Evolutionary conservation across 2,329 filamentous ascomycete genomes (phyloP).

Genomic region (Ustulina deusta): DNA sequence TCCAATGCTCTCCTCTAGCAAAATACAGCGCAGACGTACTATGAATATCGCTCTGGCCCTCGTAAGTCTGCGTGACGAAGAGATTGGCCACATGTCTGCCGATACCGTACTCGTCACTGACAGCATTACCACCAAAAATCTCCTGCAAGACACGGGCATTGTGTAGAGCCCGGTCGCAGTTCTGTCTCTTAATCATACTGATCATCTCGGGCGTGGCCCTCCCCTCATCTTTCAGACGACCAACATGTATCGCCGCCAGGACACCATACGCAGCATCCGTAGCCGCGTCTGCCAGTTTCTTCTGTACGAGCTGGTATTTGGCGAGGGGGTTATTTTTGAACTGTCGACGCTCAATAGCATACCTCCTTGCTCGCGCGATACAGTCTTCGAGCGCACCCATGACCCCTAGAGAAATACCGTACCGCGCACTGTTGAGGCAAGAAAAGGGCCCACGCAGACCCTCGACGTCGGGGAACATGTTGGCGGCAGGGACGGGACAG

Average conservation of each 20-base stretch:
- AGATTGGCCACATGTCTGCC: conserved; percentile 95
- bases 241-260: conserved; percentile 90
- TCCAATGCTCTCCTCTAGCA: not conserved
- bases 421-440: conserved; percentile 92
- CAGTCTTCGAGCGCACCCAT: conserved; percentile 96
- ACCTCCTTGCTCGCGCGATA: conserved; percentile 81
- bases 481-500: conserved; percentile 86
- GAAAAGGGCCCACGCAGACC: conserved; percentile 90
- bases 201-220: conserved; percentile 96
- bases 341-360: conserved; percentile 92
- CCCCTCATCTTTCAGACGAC: conserved; percentile 90
- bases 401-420: conserved; percentile 92
- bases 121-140: conserved; percentile 97
- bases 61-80: conserved; percentile 97
- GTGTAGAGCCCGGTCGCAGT: conserved; percentile 88
- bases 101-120: conserved; percentile 96
- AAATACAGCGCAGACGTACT: conserved; percentile 66
- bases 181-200: conserved; percentile 94
- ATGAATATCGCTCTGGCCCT: conserved; percentile 98
- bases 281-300: conserved; percentile 92
- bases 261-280: conserved; percentile 93
- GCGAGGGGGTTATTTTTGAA: conserved; percentile 96
- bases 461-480: conserved; percentile 94
- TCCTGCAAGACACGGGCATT: conserved; percentile 89
- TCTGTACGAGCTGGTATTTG: conserved; percentile 96